Evolutionary conservation across 179 eudicot species (phyloP).

Genomic region (Silene coronaria): DNA sequence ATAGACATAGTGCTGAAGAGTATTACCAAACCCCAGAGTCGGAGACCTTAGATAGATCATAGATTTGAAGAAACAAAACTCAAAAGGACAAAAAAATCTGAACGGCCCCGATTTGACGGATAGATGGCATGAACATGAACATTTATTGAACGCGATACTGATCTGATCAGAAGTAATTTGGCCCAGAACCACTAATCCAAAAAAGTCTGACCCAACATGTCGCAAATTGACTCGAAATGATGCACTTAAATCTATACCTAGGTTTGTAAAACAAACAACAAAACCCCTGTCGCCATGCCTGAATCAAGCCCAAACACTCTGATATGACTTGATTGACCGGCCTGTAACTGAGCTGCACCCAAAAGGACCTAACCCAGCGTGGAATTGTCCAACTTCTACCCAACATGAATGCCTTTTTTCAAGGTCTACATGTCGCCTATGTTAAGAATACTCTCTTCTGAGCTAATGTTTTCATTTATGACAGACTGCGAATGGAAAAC

Average conservation of each 20-base stretch:
- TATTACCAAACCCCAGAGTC: neutral
- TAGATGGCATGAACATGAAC: neutral
- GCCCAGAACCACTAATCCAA: neutral
- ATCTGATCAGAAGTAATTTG: neutral
- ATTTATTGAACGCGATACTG: neutral
- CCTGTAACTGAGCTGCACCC: too few species aligned
- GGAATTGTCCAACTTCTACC: too few species aligned
- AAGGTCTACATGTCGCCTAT: too few species aligned
- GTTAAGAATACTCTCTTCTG: neutral
- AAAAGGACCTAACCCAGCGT: too few species aligned
- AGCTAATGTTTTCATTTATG: neutral
- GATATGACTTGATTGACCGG: too few species aligned
- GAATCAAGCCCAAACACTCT: too few species aligned
- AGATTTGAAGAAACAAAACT: too few species aligned
- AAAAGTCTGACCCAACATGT: neutral
- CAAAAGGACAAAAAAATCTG: neutral
- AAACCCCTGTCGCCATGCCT: too few species aligned
- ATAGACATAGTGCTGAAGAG: neutral
- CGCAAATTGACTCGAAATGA: too few species aligned
- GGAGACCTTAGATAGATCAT: neutral
- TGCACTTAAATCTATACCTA: too few species aligned
- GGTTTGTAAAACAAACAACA: too few species aligned
- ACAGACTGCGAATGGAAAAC: constrained; percentile 53
- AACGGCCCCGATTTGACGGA: neutral
- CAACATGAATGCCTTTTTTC: too few species aligned